A percentile compares a stretch with the other conserved stretches of the same genome.
These are phyloP conservation scores for Alternaria angustiovoidea DNA, from an alignment of 2,329 filamentous ascomycete genomes.

Conservation along the genomic window DNA sequence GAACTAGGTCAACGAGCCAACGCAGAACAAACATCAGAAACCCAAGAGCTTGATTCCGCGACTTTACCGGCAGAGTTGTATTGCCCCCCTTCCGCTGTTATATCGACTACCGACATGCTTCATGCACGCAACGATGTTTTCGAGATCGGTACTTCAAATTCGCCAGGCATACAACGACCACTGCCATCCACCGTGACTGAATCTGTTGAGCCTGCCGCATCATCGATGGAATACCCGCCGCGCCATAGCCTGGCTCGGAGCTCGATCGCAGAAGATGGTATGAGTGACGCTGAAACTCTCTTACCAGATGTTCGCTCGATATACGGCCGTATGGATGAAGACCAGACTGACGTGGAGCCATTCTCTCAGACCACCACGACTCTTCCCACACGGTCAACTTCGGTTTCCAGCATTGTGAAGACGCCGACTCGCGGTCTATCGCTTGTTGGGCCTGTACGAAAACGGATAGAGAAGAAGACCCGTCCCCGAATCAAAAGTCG, in stretches of 20 bases:
- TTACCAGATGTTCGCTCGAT: conserved; percentile 33
- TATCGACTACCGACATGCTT: background rate
- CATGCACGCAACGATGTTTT: conserved; percentile 17
- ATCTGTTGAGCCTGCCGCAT: background rate
- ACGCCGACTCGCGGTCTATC: conserved; percentile 43
- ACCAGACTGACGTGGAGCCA: conserved; percentile 30
- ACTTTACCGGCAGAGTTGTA: conserved; percentile 30
- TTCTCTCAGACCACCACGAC: conserved; percentile 16
- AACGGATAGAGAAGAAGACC: conserved; percentile 26
- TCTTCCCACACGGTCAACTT: conserved; percentile 25
- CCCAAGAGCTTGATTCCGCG: conserved; percentile 32
- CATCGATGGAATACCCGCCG: background rate
- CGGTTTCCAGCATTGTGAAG: conserved; percentile 38
- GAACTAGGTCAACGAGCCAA: conserved; percentile 26
- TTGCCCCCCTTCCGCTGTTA: conserved; percentile 2
- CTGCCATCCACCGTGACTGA: background rate
- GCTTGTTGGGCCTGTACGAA: conserved; percentile 36
- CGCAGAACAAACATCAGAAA: background rate
- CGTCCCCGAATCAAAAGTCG: conserved; percentile 23
- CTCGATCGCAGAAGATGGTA: conserved; percentile 34
- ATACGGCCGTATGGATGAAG: conserved; percentile 23
- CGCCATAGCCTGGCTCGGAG: background rate
- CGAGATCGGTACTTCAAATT: conserved; percentile 39
- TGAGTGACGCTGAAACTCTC: conserved; percentile 43
- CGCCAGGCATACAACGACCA: conserved; percentile 23